Evolutionary conservation across 2,329 filamentous ascomycete species (phyloP).

Genomic region (Lasiodiplodia sp.): DNA sequence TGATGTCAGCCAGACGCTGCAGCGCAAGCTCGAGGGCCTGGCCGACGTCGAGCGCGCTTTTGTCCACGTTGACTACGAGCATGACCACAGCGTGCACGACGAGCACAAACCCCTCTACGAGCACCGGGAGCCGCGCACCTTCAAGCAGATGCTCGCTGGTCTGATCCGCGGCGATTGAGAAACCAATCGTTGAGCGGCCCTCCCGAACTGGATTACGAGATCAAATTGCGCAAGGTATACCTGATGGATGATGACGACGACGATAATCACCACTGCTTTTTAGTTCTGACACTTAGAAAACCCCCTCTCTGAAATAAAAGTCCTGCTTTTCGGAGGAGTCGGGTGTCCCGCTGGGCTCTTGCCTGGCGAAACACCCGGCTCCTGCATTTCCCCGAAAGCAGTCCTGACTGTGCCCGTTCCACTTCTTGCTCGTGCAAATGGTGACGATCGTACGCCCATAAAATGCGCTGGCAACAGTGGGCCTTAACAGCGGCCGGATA

Average conservation of each 20-base stretch:
- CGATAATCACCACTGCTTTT: background rate
- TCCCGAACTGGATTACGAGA: background rate
- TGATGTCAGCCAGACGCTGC: conserved; percentile 66
- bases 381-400: conserved; percentile 4
- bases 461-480: background rate
- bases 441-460: background rate
- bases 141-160: conserved; percentile 37
- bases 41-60: conserved; percentile 55
- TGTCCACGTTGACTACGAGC: conserved; percentile 59
- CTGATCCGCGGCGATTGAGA: conserved; percentile 14
- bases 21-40: conserved; percentile 65
- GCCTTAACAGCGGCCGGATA: background rate
- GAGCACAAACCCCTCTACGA: conserved; percentile 51
- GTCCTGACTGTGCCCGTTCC: conserved; percentile 11
- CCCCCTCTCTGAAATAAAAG: conserved; percentile 2
- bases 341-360: background rate
- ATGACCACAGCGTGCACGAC: conserved; percentile 48
- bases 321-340: conserved; percentile 20
- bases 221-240: too few species aligned
- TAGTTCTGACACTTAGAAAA: background rate
- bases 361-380: background rate
- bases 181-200: too few species aligned
- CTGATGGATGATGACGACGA: background rate
- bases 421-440: background rate
- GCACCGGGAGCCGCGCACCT: conserved; percentile 41